These are phyloP conservation scores for Camellia oleifera DNA, from an alignment of 179 eudicot genomes.

Conservation along the genomic window DNA sequence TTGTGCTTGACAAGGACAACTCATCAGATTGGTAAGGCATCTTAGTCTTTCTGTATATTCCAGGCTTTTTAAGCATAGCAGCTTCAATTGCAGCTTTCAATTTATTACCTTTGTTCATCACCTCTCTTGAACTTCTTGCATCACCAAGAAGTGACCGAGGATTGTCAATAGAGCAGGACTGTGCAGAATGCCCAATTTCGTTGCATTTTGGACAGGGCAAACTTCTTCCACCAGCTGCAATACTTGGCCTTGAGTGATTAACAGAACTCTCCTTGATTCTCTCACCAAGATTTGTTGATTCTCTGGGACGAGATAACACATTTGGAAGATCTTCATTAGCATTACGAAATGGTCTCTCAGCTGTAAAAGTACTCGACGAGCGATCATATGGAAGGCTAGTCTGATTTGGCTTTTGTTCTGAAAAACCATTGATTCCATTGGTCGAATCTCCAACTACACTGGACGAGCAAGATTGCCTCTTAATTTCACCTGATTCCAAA, in stretches of 20 bases:
- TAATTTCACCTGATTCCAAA: slow-evolving; percentile 53
- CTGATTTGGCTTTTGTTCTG: slow-evolving; percentile 39
- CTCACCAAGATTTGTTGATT: slow-evolving; percentile 38
- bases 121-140: slow-evolving; percentile 48
- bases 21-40: slow-evolving; percentile 47
- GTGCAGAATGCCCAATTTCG: slow-evolving; percentile 24
- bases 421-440: slow-evolving; percentile 32
- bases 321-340: slow-evolving; percentile 35
- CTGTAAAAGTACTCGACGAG: slow-evolving; percentile 22
- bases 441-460: slow-evolving; percentile 32
- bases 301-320: slow-evolving; percentile 25
- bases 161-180: slow-evolving; percentile 27
- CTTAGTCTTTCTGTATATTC: slow-evolving; percentile 54
- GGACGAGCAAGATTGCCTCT: slow-evolving; percentile 34
- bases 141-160: slow-evolving; percentile 35
- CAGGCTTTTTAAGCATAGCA: slow-evolving; percentile 77
- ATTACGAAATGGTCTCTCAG: slow-evolving; percentile 34
- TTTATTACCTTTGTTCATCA: slow-evolving; percentile 44
- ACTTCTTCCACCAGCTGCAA: slow-evolving; percentile 23
- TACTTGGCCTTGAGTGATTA: slow-evolving; percentile 37
- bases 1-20: slow-evolving; percentile 33
- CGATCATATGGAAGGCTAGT: slow-evolving; percentile 32
- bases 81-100: slow-evolving; percentile 85
- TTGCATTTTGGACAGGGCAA: slow-evolving; percentile 28
- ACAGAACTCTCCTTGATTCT: slow-evolving; percentile 35